Conservation (phyloP, 192 early-diverging fungal genomes). For the Powellomyces hirtus region DNA sequence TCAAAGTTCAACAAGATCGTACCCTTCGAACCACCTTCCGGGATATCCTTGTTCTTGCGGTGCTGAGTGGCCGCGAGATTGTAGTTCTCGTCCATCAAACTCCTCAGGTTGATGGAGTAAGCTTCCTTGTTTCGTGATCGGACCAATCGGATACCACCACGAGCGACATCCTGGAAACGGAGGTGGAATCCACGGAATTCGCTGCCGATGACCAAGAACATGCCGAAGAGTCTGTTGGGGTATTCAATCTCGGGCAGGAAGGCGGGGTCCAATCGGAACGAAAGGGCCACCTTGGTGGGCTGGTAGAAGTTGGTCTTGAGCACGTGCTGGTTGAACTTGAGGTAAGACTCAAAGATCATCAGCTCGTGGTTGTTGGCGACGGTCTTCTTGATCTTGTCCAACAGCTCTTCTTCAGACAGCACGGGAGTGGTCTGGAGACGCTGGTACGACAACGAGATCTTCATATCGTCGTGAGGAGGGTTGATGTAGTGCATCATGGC, state of each 20-base stretch:
- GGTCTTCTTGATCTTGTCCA: slow-evolving; percentile 84
- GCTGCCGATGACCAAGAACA: slow-evolving; percentile 95
- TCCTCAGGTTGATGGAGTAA: slow-evolving; percentile 95
- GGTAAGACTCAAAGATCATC: slow-evolving; percentile 87
- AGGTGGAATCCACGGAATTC: slow-evolving; percentile 99
- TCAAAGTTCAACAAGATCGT: slow-evolving; percentile 93
- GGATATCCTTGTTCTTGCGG: slow-evolving; percentile 99
- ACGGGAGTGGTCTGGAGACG: slow-evolving; percentile 76
- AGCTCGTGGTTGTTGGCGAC: slow-evolving; percentile 92
- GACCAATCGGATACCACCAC: slow-evolving; percentile 97
- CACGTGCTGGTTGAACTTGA: slow-evolving; percentile 95
- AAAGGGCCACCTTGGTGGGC: slow-evolving; percentile 98
- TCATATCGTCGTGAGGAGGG: slow-evolving; percentile 53
- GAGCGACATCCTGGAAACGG: slow-evolving; percentile 95
- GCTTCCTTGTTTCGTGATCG: slow-evolving; percentile 94
- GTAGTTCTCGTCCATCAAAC: slow-evolving; percentile 98
- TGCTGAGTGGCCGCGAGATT: slow-evolving; percentile 94
- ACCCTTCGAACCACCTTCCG: slow-evolving; percentile 98
- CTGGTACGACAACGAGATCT: slow-evolving; percentile 83
- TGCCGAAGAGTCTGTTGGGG: slow-evolving; percentile 83
- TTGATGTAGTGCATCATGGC: slow-evolving; percentile 88
- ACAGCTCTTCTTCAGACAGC: slow-evolving; percentile 79
- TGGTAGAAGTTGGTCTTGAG: slow-evolving; percentile 99
- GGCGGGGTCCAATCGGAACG: slow-evolving; percentile 91
- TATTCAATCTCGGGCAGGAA: slow-evolving; percentile 96